Conservation (phyloP, 78 protist species). For the Pigoraptor vietnamica region DNA sequence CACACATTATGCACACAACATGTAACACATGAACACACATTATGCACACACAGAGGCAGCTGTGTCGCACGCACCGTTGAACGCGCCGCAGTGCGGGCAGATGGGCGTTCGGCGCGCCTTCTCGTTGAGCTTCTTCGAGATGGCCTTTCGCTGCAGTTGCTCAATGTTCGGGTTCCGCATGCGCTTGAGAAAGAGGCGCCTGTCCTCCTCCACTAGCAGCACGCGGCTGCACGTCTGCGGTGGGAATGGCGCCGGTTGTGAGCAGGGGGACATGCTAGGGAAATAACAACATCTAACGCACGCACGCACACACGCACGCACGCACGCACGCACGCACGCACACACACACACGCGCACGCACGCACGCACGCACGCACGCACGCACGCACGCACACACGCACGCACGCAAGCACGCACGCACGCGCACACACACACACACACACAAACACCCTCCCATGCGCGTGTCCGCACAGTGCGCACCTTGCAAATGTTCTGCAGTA, state of each 20-base stretch:
- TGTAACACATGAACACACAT: too few relatives aligned
- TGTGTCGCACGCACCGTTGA: too few relatives aligned
- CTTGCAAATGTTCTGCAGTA: slow-evolving; percentile 87
- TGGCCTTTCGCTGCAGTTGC: slow-evolving; percentile 5
- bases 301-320: not conserved
- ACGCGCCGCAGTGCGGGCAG: slow-evolving; percentile 82
- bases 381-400: not conserved
- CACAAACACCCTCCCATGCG: too few relatives aligned
- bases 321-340: not conserved
- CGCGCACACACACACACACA: too few relatives aligned
- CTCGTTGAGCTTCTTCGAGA: slow-evolving; percentile 17
- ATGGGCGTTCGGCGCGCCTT: not conserved
- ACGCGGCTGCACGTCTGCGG: slow-evolving; percentile 53
- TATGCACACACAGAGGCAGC: too few relatives aligned
- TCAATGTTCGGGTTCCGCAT: slow-evolving; percentile 15
- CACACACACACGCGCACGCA: not conserved
- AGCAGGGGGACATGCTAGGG: not conserved
- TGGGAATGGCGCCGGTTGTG: not conserved
- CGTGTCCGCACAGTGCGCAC: not conserved
- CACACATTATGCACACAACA: too few relatives aligned
- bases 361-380: not conserved
- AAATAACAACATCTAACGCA: not conserved
- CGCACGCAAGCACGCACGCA: too few relatives aligned
- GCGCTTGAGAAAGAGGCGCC: not conserved
- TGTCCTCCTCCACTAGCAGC: slow-evolving; percentile 37